Conservation (phyloP, 1,284 basidiomycete genomes). For the Pholiota adiposa region DNA sequence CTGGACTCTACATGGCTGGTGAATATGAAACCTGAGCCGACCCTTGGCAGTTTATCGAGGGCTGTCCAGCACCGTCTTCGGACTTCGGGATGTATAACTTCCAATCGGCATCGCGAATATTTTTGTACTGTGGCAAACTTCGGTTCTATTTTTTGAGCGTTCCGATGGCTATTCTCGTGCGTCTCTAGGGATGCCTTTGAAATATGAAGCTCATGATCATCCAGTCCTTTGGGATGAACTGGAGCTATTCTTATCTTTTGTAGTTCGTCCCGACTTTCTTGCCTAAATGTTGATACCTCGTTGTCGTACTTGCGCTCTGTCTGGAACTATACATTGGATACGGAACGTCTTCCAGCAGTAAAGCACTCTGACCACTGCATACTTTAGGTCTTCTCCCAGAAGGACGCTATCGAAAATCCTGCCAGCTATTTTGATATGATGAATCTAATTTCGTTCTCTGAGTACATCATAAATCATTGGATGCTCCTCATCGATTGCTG, state of each 20-base stretch:
- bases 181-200: conserved; percentile 3
- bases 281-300: no score
- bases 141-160: neutral
- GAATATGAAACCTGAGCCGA: no score
- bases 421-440: neutral
- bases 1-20: no score
- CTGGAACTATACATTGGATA: neutral
- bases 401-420: no score
- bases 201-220: neutral
- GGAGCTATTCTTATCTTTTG: neutral
- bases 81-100: neutral
- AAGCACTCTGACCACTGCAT: no score
- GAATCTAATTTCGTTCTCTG: neutral
- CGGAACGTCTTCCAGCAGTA: neutral
- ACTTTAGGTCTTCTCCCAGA: neutral
- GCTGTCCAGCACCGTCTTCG: neutral
- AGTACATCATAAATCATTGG: neutral
- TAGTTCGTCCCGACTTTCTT: no score
- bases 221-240: neutral
- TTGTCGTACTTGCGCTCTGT: neutral
- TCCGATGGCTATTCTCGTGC: neutral
- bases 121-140: neutral
- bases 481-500: neutral
- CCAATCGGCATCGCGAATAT: conserved; percentile 10
- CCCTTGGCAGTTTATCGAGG: neutral